A percentile compares a stretch with the other conserved stretches of the same genome.
These are phyloP conservation scores for Asterionellopsis glacialis DNA, from an alignment of 108 stramenopile genomes.

Conservation along the genomic window DNA sequence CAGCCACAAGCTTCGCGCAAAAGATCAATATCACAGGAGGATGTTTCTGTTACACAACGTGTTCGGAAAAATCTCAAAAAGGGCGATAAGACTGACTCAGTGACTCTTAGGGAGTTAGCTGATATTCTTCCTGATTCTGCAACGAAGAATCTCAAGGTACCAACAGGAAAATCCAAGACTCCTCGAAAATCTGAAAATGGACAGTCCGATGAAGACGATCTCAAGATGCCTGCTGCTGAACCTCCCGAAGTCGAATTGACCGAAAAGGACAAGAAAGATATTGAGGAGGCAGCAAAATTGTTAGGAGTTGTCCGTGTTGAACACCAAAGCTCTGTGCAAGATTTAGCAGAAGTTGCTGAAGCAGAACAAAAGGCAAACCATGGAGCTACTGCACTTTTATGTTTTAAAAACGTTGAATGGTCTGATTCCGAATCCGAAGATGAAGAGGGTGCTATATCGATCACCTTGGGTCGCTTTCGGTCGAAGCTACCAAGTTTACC, in stretches of 20 bases:
- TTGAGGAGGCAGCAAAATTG: slow-evolving; percentile 15
- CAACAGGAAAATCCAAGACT: too few species aligned
- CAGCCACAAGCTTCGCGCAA: too few species aligned
- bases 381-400: slow-evolving; percentile 20
- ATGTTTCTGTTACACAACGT: not conserved
- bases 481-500: slow-evolving; percentile 35
- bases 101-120: too few species aligned
- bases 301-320: not conserved
- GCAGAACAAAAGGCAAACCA: slow-evolving; percentile 20
- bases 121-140: too few species aligned
- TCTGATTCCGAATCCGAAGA: slow-evolving; percentile 21
- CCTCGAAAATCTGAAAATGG: too few species aligned
- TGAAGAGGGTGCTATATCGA: slow-evolving; percentile 6
- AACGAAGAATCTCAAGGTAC: too few species aligned
- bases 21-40: not conserved
- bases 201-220: too few species aligned
- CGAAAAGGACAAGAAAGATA: slow-evolving; percentile 21
- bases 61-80: slow-evolving; percentile 1
- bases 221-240: too few species aligned
- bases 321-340: slow-evolving; percentile 15
- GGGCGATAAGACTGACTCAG: too few species aligned
- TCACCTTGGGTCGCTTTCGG: too few species aligned
- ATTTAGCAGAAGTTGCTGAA: slow-evolving; percentile 28
- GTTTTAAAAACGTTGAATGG: slow-evolving; percentile 23
- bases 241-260: slow-evolving; percentile 11